Evolutionary conservation across 768 basidiomycete genomes (phyloP), one percentile per base, ranked within the genome.

Genomic region (Calocybe cyanea): DNA sequence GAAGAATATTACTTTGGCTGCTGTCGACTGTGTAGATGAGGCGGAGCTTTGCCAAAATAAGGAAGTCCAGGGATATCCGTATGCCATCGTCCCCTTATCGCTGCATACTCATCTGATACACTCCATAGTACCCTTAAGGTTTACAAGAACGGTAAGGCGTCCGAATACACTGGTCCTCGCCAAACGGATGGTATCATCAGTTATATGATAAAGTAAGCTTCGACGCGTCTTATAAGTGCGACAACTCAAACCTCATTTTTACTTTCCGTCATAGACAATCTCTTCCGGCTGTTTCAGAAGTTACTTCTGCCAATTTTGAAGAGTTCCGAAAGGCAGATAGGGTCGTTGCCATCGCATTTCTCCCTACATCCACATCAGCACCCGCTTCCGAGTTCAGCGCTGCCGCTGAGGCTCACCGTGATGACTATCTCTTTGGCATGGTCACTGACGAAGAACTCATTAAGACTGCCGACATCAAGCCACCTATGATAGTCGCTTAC

Each of bases 21-120:
- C 97, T 63, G 94, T 98, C 41, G 92, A 98, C 73, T 98, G 95
- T 65, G 95, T 96, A 36, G 93, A 90, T 52, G 76, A 98, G 59
- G 81, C 86, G 19, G 93, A 95, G 43, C 79, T 99, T 23, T 99
- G 96, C 69, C 84, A 89, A 62, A 58, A 77, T 40, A 84, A 93
- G 47, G 93, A 87, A 33, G 79, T 99, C 35, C 82, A 85, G 63
- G 95, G 95, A 13, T 99, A 99, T 71, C 93, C 93, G 92, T 93
- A 58, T 58, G 91, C 73, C 5, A 17, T 2, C 30, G 39, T 23
- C 8, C 21, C 15, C 7, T 15, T 44, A 14, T 36, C 9, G 7
- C 34, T 7, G 14, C 14, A 11, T 14, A 41, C 2, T 3, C 11
- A 13, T 21, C n/a, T 38, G 31, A 11, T 23, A 18, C 17, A 25